These are phyloP conservation scores for Scleromitrula shiraiana DNA, from an alignment of 2,329 filamentous ascomycete genomes.

Conservation along the genomic window DNA sequence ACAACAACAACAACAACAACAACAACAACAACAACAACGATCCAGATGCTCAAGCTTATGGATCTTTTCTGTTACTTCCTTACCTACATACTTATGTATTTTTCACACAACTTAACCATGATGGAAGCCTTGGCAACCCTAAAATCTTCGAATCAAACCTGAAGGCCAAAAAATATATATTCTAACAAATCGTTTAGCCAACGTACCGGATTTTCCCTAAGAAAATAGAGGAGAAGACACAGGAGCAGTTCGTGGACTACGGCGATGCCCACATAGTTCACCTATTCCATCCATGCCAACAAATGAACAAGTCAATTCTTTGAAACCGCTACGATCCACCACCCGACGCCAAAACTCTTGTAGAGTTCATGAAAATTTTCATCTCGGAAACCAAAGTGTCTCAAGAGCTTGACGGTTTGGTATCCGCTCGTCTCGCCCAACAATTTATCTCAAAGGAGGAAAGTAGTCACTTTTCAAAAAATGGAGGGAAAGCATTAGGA, in stretches of 20 bases:
- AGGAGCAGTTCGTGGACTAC: not conserved
- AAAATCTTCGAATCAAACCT: not conserved
- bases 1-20: not conserved
- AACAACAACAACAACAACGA: not conserved
- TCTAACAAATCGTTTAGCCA: not conserved
- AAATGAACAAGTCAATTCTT: not conserved
- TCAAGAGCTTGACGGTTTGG: not conserved
- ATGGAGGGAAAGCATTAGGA: constrained; percentile 21
- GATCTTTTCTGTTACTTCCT: not conserved
- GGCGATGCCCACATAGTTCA: not conserved
- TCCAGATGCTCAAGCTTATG: not conserved
- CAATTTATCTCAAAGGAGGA: not conserved
- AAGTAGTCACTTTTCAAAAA: not conserved
- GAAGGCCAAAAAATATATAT: not conserved
- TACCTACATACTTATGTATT: not conserved
- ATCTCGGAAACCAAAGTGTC: not conserved
- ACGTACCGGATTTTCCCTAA: not conserved
- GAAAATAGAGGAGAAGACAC: not conserved
- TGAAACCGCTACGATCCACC: not conserved
- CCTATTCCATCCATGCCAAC: not conserved
- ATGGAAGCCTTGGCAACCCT: not conserved
- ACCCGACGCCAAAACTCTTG: not conserved
- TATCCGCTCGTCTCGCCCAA: not conserved
- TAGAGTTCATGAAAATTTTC: not conserved
- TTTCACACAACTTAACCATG: not conserved